Evolutionary conservation across 2,329 filamentous ascomycete species (phyloP), one percentile per base, ranked within the genome.

Genomic region (Talaromyces sp.): DNA sequence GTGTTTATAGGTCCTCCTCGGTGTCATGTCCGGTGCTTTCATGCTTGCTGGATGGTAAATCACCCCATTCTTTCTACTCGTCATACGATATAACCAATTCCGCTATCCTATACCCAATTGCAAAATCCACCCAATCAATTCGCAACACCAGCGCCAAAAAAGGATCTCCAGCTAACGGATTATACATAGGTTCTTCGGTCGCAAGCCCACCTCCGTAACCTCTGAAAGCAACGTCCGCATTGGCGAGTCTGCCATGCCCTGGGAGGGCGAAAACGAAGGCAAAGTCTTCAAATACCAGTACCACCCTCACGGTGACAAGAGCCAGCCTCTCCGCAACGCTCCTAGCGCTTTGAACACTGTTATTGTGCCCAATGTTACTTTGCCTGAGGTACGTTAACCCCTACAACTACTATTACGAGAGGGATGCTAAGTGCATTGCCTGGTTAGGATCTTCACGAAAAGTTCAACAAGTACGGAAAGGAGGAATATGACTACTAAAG

Each of bases 401-500:
- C n/a, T 31, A 31, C 27, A 31, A 31, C 5, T 31, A 31, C 27
- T 31, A 31, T 31, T 6, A 31, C 11, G 25, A 31, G 1, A 37
- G 8, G 22, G 54, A 13, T 50, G 3, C 22, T 62, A 50, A 50
- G 6, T 3, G 60, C 3, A 49, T 45, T 45, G 13, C 19, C 8
- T 41, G 13, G 17, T 65, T 73, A 96, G 92, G 86, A 90, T 74
- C 87, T 97, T 70, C 95, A 99, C 83, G 95, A 99, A 73, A 90
- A 90, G 84, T 98, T 90, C 88, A 99, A 99, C 91, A 99, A 99
- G 86, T 98, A 92, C 88, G 95, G 95, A 81, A 98, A 98, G 88
- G 95, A 98, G 72, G 93, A 92, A 72, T 98, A 74, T 69, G 76
- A 78, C 70, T 78, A 77, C 70, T 78, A 74, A 67, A 45, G n/a